A percentile compares a stretch with the other conserved stretches of the same genome.
These are phyloP conservation scores for Benincasa hispida DNA, from an alignment of 306 rosid genomes.

Conservation along the genomic window DNA sequence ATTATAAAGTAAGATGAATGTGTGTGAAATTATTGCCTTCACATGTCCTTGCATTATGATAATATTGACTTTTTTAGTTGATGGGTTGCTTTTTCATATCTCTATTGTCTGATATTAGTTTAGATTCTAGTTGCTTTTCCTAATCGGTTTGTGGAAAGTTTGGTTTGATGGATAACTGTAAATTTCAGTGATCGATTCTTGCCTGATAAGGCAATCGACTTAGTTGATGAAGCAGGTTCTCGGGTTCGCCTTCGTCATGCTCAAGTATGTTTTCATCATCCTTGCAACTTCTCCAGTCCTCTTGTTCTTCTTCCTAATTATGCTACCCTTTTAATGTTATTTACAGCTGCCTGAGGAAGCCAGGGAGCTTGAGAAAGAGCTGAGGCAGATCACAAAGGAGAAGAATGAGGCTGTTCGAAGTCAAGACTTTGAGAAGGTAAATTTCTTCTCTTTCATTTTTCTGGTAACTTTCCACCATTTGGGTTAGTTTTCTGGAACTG, in stretches of 20 bases:
- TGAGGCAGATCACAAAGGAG: conserved; percentile 83
- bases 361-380: conserved; percentile 73
- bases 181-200: conserved; percentile 74
- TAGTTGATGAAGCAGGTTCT: conserved; percentile 96
- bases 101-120: neutral
- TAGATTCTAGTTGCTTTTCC: neutral
- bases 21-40: neutral
- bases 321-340: neutral
- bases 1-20: neutral
- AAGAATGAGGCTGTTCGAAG: conserved; percentile 81
- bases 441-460: neutral
- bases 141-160: neutral
- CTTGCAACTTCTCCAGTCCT: neutral
- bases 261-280: conserved; percentile 34
- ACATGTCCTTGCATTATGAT: neutral
- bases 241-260: conserved; percentile 92
- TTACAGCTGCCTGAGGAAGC: conserved; percentile 90
- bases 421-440: conserved; percentile 94
- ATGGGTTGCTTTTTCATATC: neutral
- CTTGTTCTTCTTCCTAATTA: neutral
- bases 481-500: neutral
- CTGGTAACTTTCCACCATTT: neutral
- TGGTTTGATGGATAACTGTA: conserved; percentile 3
- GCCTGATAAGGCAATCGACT: conserved; percentile 93
- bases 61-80: neutral